These are phyloP conservation scores for Fistulinella prunicolor DNA, from an alignment of 768 basidiomycete genomes.

Conservation along the genomic window DNA sequence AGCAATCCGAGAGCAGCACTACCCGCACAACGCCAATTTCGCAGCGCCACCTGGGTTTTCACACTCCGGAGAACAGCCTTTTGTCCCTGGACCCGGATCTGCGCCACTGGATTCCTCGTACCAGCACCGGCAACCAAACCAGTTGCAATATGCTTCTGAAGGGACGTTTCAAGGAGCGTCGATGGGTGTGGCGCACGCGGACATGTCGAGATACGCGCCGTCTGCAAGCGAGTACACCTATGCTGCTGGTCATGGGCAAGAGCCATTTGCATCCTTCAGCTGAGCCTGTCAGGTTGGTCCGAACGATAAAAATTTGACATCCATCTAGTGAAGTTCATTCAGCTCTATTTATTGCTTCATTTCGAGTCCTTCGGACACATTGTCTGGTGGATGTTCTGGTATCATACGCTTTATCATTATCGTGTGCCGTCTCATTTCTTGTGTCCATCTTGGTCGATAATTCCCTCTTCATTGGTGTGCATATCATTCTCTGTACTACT, in stretches of 20 bases:
- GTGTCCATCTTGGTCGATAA: conserved; percentile 8
- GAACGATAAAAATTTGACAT: background rate
- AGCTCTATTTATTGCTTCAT: background rate
- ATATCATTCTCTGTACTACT: conserved; percentile 13
- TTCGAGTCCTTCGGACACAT: conserved; percentile 1
- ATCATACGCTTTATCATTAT: conserved; percentile 8
- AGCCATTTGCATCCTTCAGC: conserved; percentile 18
- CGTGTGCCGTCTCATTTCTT: conserved; percentile 11
- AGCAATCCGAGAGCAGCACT: conserved; percentile 19
- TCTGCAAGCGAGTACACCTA: conserved; percentile 23
- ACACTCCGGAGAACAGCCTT: conserved; percentile 15
- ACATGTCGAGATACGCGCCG: conserved; percentile 16
- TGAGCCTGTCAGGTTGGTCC: conserved; percentile 10
- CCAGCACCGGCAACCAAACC: conserved; percentile 4
- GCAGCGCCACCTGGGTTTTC: conserved; percentile 11
- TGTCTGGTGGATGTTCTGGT: conserved; percentile 9
- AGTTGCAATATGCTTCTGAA: conserved; percentile 23
- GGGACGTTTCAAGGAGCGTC: conserved; percentile 10
- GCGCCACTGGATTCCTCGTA: conserved; percentile 13
- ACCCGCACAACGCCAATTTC: conserved; percentile 13
- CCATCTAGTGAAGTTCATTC: conserved; percentile 5
- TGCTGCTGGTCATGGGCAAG: conserved; percentile 22
- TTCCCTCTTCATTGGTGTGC: conserved; percentile 5
- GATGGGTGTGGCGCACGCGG: conserved; percentile 14
- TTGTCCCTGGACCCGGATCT: conserved; percentile 13